These are phyloP conservation scores for Chlorella variabilis DNA, from an alignment of 163 green algal genomes.

Conservation along the genomic window DNA sequence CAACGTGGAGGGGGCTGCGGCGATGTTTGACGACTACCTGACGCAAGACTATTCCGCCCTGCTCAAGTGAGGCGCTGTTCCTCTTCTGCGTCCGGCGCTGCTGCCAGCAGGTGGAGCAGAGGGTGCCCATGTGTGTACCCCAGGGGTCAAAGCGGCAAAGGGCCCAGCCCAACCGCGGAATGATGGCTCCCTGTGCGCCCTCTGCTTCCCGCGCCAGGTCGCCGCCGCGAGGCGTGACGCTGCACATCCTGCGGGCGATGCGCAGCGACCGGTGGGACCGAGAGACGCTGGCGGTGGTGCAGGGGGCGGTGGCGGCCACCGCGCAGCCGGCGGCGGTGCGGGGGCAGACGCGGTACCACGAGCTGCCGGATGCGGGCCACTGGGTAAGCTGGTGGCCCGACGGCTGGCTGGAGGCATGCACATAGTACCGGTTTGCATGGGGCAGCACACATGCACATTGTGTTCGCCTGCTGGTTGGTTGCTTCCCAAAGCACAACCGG, in stretches of 20 bases:
- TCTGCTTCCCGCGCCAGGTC: conserved; percentile 40
- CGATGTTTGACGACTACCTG: conserved; percentile 31
- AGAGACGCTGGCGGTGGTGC: conserved; percentile 41
- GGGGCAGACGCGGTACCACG: conserved; percentile 45
- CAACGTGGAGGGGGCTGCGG: conserved; percentile 54
- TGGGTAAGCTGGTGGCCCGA: conserved; percentile 51
- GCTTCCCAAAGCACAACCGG: too few species aligned
- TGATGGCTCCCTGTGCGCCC: too few species aligned
- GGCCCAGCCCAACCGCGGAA: too few species aligned
- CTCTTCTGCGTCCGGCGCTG: too few species aligned
- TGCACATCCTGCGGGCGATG: conserved; percentile 66
- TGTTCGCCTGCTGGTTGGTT: too few species aligned
- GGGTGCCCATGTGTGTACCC: too few species aligned
- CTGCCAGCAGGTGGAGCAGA: too few species aligned
- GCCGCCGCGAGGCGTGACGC: conserved; percentile 49
- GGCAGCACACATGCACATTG: too few species aligned
- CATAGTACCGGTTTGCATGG: too few species aligned
- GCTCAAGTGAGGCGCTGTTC: conserved; percentile 13
- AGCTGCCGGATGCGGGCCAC: conserved; percentile 77
- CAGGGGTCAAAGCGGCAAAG: too few species aligned
- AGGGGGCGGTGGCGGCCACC: conserved; percentile 40
- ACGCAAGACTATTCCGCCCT: conserved; percentile 54
- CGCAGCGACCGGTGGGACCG: conserved; percentile 21
- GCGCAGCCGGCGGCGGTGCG: background rate
- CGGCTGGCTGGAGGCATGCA: too few species aligned